These are phyloP conservation scores for Carex cristatella DNA, from an alignment of 176 grass and related monocot genomes.

Conservation along the genomic window DNA sequence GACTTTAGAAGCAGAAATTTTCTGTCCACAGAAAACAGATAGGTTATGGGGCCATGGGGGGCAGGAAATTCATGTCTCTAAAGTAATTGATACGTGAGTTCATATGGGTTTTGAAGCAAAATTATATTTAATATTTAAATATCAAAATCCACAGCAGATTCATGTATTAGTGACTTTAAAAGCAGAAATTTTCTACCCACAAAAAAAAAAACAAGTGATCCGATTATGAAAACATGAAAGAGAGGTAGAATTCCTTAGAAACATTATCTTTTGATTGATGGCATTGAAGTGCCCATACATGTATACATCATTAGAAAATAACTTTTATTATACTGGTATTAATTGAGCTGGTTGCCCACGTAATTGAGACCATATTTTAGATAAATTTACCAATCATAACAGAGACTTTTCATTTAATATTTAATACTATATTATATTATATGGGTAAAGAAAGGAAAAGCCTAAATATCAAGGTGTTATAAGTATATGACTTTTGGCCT, in stretches of 20 bases:
- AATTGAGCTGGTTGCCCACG: not conserved
- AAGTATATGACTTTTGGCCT: not conserved
- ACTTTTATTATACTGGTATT: constrained; percentile 1
- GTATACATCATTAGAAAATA: not conserved
- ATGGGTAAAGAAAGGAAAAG: not conserved
- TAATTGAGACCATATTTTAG: constrained; percentile 5
- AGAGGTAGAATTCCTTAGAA: not conserved
- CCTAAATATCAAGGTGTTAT: constrained; percentile 8
- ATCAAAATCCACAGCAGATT: no score
- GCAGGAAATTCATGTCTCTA: no score
- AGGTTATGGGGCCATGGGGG: no score
- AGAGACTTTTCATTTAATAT: constrained; percentile 10
- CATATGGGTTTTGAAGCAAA: no score
- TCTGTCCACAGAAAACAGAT: no score
- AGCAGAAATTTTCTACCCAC: no score
- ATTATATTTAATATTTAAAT: no score
- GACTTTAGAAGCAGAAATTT: no score
- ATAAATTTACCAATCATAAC: constrained; percentile 1
- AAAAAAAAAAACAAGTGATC: no score
- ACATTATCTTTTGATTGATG: not conserved
- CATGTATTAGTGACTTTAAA: no score
- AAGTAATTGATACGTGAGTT: no score
- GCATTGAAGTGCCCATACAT: constrained; percentile 3
- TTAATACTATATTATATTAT: no score
- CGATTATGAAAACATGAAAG: not conserved